phyloP scores from a whole-genome alignment of 1,284 basidiomycete species.

The Laetiporus sulphureus region DNA sequence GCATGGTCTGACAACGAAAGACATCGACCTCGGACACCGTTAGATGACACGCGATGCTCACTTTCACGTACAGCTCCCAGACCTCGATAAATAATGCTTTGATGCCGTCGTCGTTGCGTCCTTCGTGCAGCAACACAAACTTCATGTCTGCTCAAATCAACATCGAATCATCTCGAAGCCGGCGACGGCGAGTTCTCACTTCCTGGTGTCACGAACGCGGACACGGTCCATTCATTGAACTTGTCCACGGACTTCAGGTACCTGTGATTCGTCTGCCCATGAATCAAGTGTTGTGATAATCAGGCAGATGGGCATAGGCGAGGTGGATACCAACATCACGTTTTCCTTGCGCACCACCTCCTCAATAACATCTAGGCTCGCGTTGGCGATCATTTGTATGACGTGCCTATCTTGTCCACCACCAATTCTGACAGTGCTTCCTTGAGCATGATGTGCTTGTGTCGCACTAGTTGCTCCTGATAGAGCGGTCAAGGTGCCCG shows the following conservation, averaged over 20 bases:
- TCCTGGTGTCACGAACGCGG: slow-evolving; percentile 87
- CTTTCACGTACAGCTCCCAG: slow-evolving; percentile 95
- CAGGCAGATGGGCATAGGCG: not conserved
- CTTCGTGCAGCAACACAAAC: slow-evolving; percentile 86
- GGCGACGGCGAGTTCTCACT: slow-evolving; percentile 51
- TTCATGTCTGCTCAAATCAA: slow-evolving; percentile 64
- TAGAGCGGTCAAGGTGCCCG: slow-evolving; percentile 77
- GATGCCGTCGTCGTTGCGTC: slow-evolving; percentile 95
- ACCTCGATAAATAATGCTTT: slow-evolving; percentile 85
- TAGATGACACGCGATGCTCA: slow-evolving; percentile 29
- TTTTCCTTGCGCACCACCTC: slow-evolving; percentile 84
- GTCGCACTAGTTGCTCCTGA: slow-evolving; percentile 74
- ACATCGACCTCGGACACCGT: slow-evolving; percentile 15
- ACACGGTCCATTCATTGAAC: slow-evolving; percentile 97
- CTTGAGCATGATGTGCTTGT: slow-evolving; percentile 50
- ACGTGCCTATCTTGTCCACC: slow-evolving; percentile 83
- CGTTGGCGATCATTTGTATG: slow-evolving; percentile 95
- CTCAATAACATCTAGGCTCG: slow-evolving; percentile 86
- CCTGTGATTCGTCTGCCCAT: slow-evolving; percentile 37
- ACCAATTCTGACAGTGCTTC: slow-evolving; percentile 53
- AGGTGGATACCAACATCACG: slow-evolving; percentile 59
- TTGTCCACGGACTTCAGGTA: slow-evolving; percentile 90
- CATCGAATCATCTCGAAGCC: slow-evolving; percentile 9
- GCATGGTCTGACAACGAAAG: slow-evolving; percentile 51
- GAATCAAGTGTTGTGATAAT: not conserved